Conservation (phyloP, 106 monocot genomes). For the Dactylorhiza incarnata region DNA sequence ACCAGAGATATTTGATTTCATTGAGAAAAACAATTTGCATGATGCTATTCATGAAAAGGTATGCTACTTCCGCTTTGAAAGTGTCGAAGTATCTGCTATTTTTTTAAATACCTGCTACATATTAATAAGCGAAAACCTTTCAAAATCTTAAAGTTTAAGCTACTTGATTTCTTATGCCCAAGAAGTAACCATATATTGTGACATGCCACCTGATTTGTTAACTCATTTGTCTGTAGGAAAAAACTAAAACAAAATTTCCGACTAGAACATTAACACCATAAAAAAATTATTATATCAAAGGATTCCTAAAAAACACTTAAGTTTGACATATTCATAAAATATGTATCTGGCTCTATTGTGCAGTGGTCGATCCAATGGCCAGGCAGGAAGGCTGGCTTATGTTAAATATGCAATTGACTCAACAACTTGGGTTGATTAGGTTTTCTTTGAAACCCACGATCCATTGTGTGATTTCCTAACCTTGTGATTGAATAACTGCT, state of each 20-base stretch:
- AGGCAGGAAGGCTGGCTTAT: no score
- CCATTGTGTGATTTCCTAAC: no score
- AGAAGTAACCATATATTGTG: not conserved
- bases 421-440: no score
- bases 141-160: not conserved
- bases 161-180: not conserved
- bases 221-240: not conserved
- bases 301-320: no score
- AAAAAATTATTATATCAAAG: no score
- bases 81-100: not conserved
- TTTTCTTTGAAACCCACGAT: no score
- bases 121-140: not conserved
- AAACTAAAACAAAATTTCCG: not conserved
- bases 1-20: slow-evolving; percentile 86
- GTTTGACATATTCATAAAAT: no score
- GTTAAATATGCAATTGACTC: no score
- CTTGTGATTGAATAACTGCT: no score
- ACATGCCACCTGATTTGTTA: not conserved
- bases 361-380: no score
- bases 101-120: not conserved
- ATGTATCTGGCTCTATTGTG: no score
- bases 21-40: slow-evolving; percentile 83
- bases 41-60: slow-evolving; percentile 86
- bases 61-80: slow-evolving; percentile 3
- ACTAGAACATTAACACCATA: not conserved